phyloP scores from a whole-genome alignment of 768 basidiomycete species.

The Fomitopsis serialis region DNA sequence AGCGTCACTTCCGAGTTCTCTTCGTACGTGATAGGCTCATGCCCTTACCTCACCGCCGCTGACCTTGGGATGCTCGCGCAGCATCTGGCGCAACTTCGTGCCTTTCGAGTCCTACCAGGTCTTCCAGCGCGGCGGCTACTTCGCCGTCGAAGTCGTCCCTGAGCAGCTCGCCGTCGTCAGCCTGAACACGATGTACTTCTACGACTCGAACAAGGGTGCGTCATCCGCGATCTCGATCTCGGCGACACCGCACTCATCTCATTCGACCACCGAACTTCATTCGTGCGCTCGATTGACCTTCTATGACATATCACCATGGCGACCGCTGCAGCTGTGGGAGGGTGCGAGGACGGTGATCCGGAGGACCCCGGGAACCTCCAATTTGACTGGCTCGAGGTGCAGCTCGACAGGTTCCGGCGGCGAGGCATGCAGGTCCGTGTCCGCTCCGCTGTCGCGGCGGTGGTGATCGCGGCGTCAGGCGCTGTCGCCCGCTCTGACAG shows the following conservation, averaged over 20 bases:
- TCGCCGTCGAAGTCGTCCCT: constrained; percentile 72
- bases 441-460: background rate
- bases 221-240: background rate
- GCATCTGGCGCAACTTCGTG: constrained; percentile 80
- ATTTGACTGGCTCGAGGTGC: constrained; percentile 88
- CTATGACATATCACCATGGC: constrained; percentile 13
- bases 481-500: background rate
- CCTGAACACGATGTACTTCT: constrained; percentile 89
- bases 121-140: constrained; percentile 88
- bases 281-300: too few species aligned
- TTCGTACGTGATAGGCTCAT: constrained; percentile 39
- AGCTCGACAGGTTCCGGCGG: constrained; percentile 60
- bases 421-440: constrained; percentile 66
- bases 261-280: too few species aligned
- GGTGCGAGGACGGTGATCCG: constrained; percentile 55
- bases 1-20: constrained; percentile 62
- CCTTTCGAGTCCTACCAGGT: constrained; percentile 75
- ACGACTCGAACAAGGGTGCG: constrained; percentile 81
- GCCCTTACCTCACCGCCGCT: background rate
- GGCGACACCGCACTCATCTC: too few species aligned
- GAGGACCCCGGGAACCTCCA: constrained; percentile 86
- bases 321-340: constrained; percentile 56
- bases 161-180: constrained; percentile 72
- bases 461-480: background rate
- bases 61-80: constrained; percentile 18